Percentiles rank a stretch among this genome's conserved stretches.
Conservation (phyloP, 176 grass and related monocot genomes). For the Aegilops bicornis region DNA sequence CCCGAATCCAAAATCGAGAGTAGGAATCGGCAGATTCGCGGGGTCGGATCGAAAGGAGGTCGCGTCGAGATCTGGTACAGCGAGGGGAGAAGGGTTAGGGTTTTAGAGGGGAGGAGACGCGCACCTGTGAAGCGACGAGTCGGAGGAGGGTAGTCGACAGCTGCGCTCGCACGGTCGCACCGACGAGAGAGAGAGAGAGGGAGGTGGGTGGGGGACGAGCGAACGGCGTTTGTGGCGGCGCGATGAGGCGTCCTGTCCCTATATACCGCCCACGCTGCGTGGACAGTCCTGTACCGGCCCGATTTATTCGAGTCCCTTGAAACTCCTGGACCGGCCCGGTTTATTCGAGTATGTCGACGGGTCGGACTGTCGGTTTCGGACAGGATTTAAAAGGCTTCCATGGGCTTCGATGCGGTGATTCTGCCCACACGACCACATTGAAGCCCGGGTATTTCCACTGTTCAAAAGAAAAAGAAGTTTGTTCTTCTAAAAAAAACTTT, state of each 20-base stretch:
- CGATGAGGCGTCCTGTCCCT: background rate
- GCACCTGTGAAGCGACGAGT: slow-evolving; percentile 6
- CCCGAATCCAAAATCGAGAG: background rate
- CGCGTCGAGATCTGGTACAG: background rate
- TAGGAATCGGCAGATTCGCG: background rate
- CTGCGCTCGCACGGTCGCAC: background rate
- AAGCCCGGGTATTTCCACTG: too few relatives aligned
- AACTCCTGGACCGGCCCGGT: too few relatives aligned
- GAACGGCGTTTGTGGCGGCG: background rate
- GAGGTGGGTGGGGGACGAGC: background rate
- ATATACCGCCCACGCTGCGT: background rate
- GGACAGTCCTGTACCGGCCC: background rate
- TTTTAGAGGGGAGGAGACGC: background rate
- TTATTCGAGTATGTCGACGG: too few relatives aligned
- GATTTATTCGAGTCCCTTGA: too few relatives aligned
- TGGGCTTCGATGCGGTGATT: too few relatives aligned
- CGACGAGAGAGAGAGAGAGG: background rate
- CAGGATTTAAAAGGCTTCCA: too few relatives aligned
- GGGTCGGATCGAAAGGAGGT: background rate
- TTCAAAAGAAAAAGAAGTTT: too few relatives aligned
- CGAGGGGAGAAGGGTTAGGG: slow-evolving; percentile 6
- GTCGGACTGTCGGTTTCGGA: too few relatives aligned
- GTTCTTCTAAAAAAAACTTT: too few relatives aligned
- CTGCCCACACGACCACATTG: too few relatives aligned
- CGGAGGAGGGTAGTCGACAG: background rate